A percentile compares a stretch with the other conserved stretches of the same genome.
Conservation (phyloP, 306 rosid genomes). For the Fragaria iinumae region DNA sequence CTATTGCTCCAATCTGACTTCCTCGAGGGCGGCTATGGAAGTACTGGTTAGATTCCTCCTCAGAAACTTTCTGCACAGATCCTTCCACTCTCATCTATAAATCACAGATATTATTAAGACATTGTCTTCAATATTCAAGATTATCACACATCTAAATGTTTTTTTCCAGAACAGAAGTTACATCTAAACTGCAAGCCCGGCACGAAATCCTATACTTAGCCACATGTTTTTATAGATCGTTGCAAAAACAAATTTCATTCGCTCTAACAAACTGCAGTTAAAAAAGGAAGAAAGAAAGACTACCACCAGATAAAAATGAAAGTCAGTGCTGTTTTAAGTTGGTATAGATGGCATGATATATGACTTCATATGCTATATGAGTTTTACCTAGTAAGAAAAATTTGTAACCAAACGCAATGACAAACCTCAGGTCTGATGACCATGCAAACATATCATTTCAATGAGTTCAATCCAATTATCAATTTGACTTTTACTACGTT, state of each 20-base stretch:
- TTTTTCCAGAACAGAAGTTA: not conserved
- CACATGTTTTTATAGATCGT: not conserved
- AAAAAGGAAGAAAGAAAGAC: not conserved
- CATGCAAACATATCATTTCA: not conserved
- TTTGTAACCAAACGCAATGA: not conserved
- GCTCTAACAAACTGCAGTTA: not conserved
- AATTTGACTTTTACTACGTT: not conserved
- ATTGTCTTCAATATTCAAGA: slow-evolving; percentile 19
- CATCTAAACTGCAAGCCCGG: not conserved
- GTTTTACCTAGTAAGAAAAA: not conserved
- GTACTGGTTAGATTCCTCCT: slow-evolving; percentile 83
- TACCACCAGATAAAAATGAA: not conserved
- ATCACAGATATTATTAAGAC: slow-evolving; percentile 12
- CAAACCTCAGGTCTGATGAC: not conserved
- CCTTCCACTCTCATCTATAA: slow-evolving; percentile 90
- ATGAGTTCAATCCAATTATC: not conserved
- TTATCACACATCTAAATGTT: not conserved
- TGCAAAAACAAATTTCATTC: not conserved
- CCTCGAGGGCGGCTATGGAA: slow-evolving; percentile 97
- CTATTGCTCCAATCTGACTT: slow-evolving; percentile 96
- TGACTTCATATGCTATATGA: not conserved
- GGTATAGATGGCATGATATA: not conserved
- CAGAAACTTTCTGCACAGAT: slow-evolving; percentile 75
- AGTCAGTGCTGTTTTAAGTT: not conserved
- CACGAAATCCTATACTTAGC: not conserved